Base-by-base conservation (phyloP, 257 asterid species). In the Fraxinus americana region DNA sequence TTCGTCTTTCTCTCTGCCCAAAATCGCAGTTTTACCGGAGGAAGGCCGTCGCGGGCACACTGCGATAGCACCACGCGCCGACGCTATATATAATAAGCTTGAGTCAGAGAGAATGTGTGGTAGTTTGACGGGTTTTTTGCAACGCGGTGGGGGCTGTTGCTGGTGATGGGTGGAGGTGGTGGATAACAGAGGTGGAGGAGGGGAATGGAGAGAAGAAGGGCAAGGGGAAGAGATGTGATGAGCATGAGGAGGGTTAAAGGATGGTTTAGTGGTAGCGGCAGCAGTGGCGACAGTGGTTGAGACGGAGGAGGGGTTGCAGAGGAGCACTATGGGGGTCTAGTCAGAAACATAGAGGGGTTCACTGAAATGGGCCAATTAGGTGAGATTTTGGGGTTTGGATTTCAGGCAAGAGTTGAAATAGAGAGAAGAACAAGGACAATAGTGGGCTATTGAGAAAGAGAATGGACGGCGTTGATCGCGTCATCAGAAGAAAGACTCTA, bases 91-190 rank as follows among this genome's bases (percentile, higher is more conserved):
- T 25, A 25, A 25, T 25, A 89, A 82, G 85, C 98, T 92, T 19
- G 98, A 91, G 41, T 92, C 97, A 0, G 99, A 91, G 48, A 93
- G 93, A 67, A 93, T 96, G 84, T 93, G 99, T 1, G 99, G 98
- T 4, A 95, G 81, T 67, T 88, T 96, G 0, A 84, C 14, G 1
- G 87, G 78, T 67, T 79, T 92, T 75, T 88, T 91, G 77, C 87
- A 94, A 23, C 85, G 94, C 0, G 72, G 27, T 52, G 79, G 86
- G 27, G 86, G 91, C 19, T 78, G 84, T 2, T 3, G 67, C 2
- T 67, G 75, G 82, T 7, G 71, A 79, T 70, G 80, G 77, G 88
- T 63, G 82, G 92, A 67, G 79, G 91, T 39, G 35, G 98, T 77
- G 29, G 65, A 52, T 7, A 52, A 9, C 21, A 30, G 67, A 4